These are phyloP conservation scores for Venturia effusa DNA, from an alignment of 2,329 filamentous ascomycete species.

Conservation along the genomic window DNA sequence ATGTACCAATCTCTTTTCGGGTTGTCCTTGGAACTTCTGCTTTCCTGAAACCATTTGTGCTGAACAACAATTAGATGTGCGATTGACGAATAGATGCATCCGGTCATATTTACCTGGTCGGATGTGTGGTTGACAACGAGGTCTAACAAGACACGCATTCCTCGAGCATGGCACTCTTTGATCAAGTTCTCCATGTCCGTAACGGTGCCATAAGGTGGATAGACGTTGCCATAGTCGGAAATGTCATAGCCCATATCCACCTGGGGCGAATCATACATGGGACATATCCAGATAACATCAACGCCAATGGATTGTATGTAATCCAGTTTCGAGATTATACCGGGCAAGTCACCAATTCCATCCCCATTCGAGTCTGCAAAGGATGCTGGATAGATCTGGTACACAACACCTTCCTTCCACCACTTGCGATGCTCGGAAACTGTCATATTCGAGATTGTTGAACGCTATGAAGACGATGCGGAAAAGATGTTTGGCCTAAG, in stretches of 20 bases:
- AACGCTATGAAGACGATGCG: neutral
- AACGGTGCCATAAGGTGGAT: slow-evolving; percentile 55
- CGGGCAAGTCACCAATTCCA: slow-evolving; percentile 51
- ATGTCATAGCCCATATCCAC: slow-evolving; percentile 64
- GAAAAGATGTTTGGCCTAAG: neutral
- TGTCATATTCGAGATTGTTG: neutral
- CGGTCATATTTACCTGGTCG: slow-evolving; percentile 27
- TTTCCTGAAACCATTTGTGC: slow-evolving; percentile 54
- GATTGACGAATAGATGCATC: neutral
- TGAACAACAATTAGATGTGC: neutral
- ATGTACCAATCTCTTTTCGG: slow-evolving; percentile 59
- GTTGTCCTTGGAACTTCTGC: slow-evolving; percentile 47
- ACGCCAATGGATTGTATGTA: slow-evolving; percentile 52
- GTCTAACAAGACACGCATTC: slow-evolving; percentile 63
- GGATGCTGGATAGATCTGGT: slow-evolving; percentile 35
- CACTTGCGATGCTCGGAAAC: slow-evolving; percentile 18
- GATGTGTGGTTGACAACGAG: slow-evolving; percentile 71
- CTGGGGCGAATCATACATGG: slow-evolving; percentile 54
- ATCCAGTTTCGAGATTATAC: slow-evolving; percentile 51
- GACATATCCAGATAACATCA: slow-evolving; percentile 57
- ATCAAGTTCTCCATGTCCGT: slow-evolving; percentile 55
- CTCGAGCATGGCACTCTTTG: slow-evolving; percentile 46
- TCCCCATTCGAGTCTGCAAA: slow-evolving; percentile 45
- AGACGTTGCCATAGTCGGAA: slow-evolving; percentile 54
- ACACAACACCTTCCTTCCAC: slow-evolving; percentile 37